Conservation (phyloP, 345 rosid genomes). For the Gossypium herbaceum region DNA sequence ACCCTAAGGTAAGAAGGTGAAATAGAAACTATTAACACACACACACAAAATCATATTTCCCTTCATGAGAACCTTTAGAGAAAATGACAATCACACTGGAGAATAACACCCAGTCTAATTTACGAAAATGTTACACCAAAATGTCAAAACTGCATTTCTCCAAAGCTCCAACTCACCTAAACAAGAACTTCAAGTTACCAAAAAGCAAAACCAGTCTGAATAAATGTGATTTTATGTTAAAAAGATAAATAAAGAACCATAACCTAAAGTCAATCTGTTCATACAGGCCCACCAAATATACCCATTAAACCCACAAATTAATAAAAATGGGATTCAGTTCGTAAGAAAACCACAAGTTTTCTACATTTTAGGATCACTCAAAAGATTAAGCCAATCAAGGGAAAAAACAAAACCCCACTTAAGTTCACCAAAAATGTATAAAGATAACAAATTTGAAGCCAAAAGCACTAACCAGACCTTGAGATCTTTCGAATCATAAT, state of each 20-base stretch:
- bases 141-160: not conserved
- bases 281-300: not conserved
- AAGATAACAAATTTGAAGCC: conserved; percentile 8
- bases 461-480: not conserved
- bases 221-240: not conserved
- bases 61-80: not conserved
- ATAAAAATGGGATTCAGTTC: conserved; percentile 10
- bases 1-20: not conserved
- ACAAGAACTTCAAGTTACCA: not conserved
- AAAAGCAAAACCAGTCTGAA: not conserved
- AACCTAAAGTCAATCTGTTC: conserved; percentile 6
- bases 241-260: conserved; percentile 3
- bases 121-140: not conserved
- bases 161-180: conserved; percentile 3
- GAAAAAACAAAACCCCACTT: not conserved
- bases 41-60: not conserved
- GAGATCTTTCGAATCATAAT: conserved; percentile 11
- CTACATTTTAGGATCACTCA: not conserved
- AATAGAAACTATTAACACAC: not conserved
- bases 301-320: conserved; percentile 1
- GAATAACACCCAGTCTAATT: not conserved
- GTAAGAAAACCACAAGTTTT: not conserved
- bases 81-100: not conserved
- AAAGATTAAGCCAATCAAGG: not conserved
- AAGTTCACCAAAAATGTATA: not conserved